Base-by-base conservation (phyloP, 371 early-diverging fungal genomes). In the Zopfochytrium polystomum region DNA sequence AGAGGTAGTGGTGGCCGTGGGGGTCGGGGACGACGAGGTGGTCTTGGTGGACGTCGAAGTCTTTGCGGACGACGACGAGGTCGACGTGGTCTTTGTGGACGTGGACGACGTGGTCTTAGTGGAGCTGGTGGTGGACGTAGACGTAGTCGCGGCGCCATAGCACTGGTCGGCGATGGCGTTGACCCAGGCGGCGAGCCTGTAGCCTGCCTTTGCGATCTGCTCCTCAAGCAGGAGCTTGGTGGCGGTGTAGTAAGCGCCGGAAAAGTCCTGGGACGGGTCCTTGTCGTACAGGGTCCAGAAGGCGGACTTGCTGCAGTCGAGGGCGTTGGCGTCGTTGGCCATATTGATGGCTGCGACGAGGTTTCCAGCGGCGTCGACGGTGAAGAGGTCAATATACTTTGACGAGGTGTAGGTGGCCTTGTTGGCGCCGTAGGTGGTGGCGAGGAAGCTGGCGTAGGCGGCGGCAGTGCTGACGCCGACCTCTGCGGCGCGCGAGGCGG, bases 241-340 rank as follows among this genome's bases (percentile, higher is more conserved):
- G 25, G 52, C 55, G 4, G 26, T 15, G 50, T 65, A 65, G 47
- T 65, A 65, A n/a, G 52, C 35, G 9, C 45, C 44, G 48, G 25
- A 25, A 34, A 65, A 65, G 35, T 65, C 65, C 34, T 65, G 65
- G 22, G 5, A 23, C 3, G 65, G 65, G 30, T 65, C 45, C 35
- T 26, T 20, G 30, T 65, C 65, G 32, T 65, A 65, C 11, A 65
- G 49, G 5, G 65, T 65, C 65, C 65, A 65, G 44, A 65, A 65
- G 5, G 35, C 55, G 4, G 49, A 22, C n/a, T 59, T 48, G 7
- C 18, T 45, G 55, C 65, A 64, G 15, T 35, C 32, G 32, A 48
- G 35, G 25, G 49, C 29, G 53, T 64, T 46, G 35, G 25, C 44
- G 15, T 59, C 55, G 34, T 32, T 55, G 32, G 63, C 29, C 63